Evolutionary conservation across 768 basidiomycete species (phyloP).

Genomic region (Xerocomellus chrysenteron): DNA sequence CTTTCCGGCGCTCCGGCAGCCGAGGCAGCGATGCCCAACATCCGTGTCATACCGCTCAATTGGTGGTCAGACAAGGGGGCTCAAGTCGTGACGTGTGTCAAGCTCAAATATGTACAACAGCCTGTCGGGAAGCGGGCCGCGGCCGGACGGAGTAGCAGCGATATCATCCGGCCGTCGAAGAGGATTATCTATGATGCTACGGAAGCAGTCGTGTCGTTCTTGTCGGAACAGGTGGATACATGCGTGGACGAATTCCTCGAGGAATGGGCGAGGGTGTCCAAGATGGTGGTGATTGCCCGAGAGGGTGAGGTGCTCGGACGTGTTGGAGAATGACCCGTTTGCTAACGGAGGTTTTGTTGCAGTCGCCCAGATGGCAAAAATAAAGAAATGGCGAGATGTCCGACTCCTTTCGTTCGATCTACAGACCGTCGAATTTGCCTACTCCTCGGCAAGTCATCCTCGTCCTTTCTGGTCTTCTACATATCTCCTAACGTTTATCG

Average conservation of each 20-base stretch:
- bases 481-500: background rate
- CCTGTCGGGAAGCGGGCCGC: conserved; percentile 71
- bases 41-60: conserved; percentile 82
- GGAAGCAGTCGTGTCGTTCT: conserved; percentile 85
- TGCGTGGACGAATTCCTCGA: conserved; percentile 90
- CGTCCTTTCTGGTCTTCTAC: background rate
- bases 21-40: conserved; percentile 91
- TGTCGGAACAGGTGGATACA: conserved; percentile 81
- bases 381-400: conserved; percentile 70
- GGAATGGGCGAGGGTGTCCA: conserved; percentile 90
- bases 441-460: conserved; percentile 50
- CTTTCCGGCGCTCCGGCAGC: conserved; percentile 81
- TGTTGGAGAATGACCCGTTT: background rate
- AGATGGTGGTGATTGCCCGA: conserved; percentile 91
- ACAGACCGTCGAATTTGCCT: conserved; percentile 89
- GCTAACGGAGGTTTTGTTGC: background rate
- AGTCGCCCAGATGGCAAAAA: conserved; percentile 85
- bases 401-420: conserved; percentile 87
- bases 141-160: conserved; percentile 45
- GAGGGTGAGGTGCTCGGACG: conserved; percentile 54
- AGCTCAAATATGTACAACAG: conserved; percentile 87
- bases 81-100: conserved; percentile 85
- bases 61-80: conserved; percentile 89
- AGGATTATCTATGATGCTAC: conserved; percentile 87
- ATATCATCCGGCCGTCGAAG: conserved; percentile 78